Conservation (phyloP, 2,329 filamentous ascomycete species). For the Calonectria naviculata region DNA sequence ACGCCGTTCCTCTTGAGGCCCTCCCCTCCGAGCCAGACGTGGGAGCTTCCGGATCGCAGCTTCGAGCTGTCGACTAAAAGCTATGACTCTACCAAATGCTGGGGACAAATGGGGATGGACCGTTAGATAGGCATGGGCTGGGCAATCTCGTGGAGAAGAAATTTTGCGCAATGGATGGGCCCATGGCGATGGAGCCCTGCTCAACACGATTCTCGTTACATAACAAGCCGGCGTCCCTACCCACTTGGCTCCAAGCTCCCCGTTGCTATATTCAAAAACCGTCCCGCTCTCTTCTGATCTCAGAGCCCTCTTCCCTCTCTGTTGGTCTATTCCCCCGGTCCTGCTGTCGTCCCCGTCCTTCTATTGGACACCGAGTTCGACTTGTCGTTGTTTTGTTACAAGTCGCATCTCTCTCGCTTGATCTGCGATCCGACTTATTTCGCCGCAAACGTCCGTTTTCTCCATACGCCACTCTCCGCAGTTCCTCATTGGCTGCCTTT, state of each 20-base stretch:
- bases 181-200: slow-evolving; percentile 33
- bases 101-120: slow-evolving; percentile 4
- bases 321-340: slow-evolving; percentile 1
- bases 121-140: slow-evolving; percentile 5
- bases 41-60: neutral
- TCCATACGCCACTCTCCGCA: neutral
- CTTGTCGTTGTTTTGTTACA: neutral
- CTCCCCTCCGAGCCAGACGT: neutral
- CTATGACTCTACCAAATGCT: slow-evolving; percentile 7
- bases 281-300: slow-evolving; percentile 4
- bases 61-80: slow-evolving; percentile 4
- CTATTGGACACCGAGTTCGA: neutral
- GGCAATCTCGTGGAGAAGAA: slow-evolving; percentile 28
- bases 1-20: neutral
- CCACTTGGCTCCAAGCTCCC: slow-evolving; percentile 33
- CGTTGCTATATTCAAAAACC: neutral
- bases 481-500: neutral
- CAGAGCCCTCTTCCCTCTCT: neutral
- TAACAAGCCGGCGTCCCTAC: slow-evolving; percentile 35
- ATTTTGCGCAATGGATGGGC: slow-evolving; percentile 40
- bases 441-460: neutral
- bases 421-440: neutral
- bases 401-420: neutral
- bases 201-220: slow-evolving; percentile 35
- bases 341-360: neutral